Evolutionary conservation across 2,329 filamentous ascomycete genomes (phyloP).

Genomic region (Helotiales sp.): DNA sequence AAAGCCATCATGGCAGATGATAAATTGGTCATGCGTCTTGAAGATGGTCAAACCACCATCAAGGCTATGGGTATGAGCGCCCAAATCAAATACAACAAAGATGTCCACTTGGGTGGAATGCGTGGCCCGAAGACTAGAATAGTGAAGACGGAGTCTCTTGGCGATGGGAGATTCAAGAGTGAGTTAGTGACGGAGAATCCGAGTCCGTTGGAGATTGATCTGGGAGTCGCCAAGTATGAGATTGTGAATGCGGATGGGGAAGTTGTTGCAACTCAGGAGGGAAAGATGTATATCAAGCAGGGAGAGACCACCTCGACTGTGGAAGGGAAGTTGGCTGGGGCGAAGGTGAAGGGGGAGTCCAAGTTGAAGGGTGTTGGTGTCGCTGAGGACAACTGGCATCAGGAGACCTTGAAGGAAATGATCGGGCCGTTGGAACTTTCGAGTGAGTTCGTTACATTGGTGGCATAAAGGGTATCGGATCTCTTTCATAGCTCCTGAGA

Average conservation of each 20-base stretch:
- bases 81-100: constrained; percentile 12
- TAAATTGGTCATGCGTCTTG: constrained; percentile 5
- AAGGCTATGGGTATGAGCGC: constrained; percentile 6
- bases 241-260: constrained; percentile 12
- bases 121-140: constrained; percentile 13
- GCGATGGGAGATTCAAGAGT: constrained; percentile 8
- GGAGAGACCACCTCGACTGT: constrained; percentile 7
- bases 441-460: constrained; percentile 7
- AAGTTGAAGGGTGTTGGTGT: constrained; percentile 8
- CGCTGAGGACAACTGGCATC: constrained; percentile 16
- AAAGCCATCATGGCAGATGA: constrained; percentile 12
- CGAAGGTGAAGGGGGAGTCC: neutral
- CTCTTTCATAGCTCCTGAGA: too few relatives aligned
- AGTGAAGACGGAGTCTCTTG: constrained; percentile 3
- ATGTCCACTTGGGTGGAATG: constrained; percentile 15
- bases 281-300: constrained; percentile 10
- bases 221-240: constrained; percentile 14
- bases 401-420: constrained; percentile 9
- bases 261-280: constrained; percentile 12
- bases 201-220: constrained; percentile 15
- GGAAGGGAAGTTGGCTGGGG: constrained; percentile 8
- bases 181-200: constrained; percentile 11
- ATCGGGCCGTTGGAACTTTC: neutral
- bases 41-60: constrained; percentile 14
- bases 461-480: too few relatives aligned